Percentiles rank a stretch among this genome's conserved stretches.
phyloP scores from a whole-genome alignment of 2,329 filamentous ascomycete species.

The Fusarium lyarnte region DNA sequence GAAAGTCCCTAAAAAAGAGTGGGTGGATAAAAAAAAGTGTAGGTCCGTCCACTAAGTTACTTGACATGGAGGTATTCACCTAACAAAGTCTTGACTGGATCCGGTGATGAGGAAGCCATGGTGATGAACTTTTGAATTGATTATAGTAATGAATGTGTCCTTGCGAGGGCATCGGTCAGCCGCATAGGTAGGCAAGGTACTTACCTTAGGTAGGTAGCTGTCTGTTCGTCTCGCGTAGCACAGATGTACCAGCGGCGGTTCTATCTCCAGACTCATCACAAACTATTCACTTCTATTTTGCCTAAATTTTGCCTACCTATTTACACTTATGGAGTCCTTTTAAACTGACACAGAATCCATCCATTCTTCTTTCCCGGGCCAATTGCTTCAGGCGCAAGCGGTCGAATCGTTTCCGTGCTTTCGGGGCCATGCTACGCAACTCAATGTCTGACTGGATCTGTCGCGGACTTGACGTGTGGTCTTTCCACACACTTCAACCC shows the following conservation, averaged over 20 bases:
- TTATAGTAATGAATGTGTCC: background rate
- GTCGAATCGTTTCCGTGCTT: constrained; percentile 28
- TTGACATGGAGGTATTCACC: constrained; percentile 1
- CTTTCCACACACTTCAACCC: constrained; percentile 28
- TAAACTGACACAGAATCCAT: background rate
- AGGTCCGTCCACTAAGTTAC: constrained; percentile 16
- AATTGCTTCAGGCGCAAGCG: constrained; percentile 21
- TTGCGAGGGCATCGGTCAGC: background rate
- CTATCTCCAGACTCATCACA: constrained; percentile 8
- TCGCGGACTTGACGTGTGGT: constrained; percentile 34
- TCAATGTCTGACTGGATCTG: constrained; percentile 23
- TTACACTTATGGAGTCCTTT: constrained; percentile 12
- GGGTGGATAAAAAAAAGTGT: constrained; percentile 26
- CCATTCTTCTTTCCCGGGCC: constrained; percentile 5
- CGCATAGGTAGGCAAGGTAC: background rate
- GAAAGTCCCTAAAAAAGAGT: constrained; percentile 26
- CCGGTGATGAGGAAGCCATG: background rate
- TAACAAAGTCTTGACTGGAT: background rate
- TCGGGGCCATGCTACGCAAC: constrained; percentile 23
- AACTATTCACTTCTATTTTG: background rate
- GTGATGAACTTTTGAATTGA: background rate
- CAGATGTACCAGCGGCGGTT: constrained; percentile 6
- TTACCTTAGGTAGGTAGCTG: background rate
- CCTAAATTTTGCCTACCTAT: constrained; percentile 14
- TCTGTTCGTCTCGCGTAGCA: background rate